A percentile compares a stretch with the other conserved stretches of the same genome.
Evolutionary conservation across 2,329 filamentous ascomycete genomes (phyloP).

Genomic region (Fusarium buharicum): DNA sequence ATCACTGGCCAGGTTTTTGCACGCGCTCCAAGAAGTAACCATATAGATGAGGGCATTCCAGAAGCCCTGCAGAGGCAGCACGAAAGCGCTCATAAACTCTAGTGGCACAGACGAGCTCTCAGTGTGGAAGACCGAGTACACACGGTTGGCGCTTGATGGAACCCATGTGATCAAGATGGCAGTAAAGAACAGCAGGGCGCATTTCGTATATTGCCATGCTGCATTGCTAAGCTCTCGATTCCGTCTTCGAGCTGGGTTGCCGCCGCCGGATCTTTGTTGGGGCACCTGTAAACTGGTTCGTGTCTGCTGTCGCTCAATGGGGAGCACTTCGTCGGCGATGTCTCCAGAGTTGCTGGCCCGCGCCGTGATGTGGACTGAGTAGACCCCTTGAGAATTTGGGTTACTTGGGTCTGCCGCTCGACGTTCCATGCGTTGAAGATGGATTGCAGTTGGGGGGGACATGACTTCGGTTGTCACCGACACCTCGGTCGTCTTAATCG

Average conservation of each 20-base stretch:
- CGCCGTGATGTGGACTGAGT: slow-evolving; percentile 64
- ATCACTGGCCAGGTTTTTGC: slow-evolving; percentile 59
- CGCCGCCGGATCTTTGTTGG: slow-evolving; percentile 37
- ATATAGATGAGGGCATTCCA: slow-evolving; percentile 86
- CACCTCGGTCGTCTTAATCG: slow-evolving; percentile 71
- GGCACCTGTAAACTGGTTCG: slow-evolving; percentile 16
- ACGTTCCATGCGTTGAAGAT: slow-evolving; percentile 41
- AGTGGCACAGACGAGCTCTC: slow-evolving; percentile 65
- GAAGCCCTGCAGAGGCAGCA: slow-evolving; percentile 83
- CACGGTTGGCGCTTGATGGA: slow-evolving; percentile 79
- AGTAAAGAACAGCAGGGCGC: slow-evolving; percentile 76
- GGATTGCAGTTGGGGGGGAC: slow-evolving; percentile 34
- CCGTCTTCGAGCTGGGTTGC: slow-evolving; percentile 49
- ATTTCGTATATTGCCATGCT: slow-evolving; percentile 76
- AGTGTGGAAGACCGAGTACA: slow-evolving; percentile 73
- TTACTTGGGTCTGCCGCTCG: slow-evolving; percentile 27
- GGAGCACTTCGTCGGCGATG: slow-evolving; percentile 42
- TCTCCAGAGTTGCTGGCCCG: slow-evolving; percentile 29
- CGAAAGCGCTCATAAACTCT: slow-evolving; percentile 76
- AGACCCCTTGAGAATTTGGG: slow-evolving; percentile 48
- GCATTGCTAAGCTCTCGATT: slow-evolving; percentile 69
- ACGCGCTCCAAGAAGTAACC: slow-evolving; percentile 73
- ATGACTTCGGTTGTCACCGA: slow-evolving; percentile 65
- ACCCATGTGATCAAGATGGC: slow-evolving; percentile 80
- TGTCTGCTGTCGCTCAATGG: slow-evolving; percentile 40